phyloP scores from a whole-genome alignment of 345 rosid species.

The Eucalyptus paniculata region DNA sequence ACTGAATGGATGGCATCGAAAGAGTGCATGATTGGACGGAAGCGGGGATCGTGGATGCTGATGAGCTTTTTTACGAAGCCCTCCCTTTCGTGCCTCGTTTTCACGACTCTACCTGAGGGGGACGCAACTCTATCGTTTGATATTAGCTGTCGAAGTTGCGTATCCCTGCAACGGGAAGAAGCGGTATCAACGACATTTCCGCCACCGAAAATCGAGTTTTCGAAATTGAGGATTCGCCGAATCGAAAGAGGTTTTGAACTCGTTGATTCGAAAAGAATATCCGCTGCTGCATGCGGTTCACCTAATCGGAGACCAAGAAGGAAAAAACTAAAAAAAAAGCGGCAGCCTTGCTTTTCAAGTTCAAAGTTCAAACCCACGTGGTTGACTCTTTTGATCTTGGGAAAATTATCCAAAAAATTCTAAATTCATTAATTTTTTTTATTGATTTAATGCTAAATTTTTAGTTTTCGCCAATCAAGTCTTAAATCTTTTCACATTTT shows the following conservation, averaged over 20 bases:
- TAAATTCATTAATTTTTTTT: too few relatives aligned
- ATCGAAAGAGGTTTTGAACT: neutral
- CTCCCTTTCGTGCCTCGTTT: neutral
- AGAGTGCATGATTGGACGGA: neutral
- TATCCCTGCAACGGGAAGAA: neutral
- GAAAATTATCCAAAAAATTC: too few relatives aligned
- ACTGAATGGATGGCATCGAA: neutral
- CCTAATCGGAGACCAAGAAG: neutral
- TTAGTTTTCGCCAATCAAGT: too few relatives aligned
- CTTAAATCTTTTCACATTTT: too few relatives aligned
- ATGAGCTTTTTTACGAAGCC: neutral
- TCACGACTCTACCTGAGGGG: neutral
- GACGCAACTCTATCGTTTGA: neutral
- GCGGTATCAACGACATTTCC: neutral
- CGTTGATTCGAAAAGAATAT: neutral
- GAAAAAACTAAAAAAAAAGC: neutral
- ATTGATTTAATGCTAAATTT: too few relatives aligned
- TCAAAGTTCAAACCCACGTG: slow-evolving; percentile 5
- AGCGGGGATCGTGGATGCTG: neutral
- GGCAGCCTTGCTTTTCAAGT: neutral
- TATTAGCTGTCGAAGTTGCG: neutral
- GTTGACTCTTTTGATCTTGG: neutral
- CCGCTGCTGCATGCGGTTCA: neutral
- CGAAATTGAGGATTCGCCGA: neutral
- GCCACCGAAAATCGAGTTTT: neutral